Evolutionary conservation across 768 basidiomycete species (phyloP), one percentile per base, ranked within the genome.

Genomic region (Boletus tylopilopsis): DNA sequence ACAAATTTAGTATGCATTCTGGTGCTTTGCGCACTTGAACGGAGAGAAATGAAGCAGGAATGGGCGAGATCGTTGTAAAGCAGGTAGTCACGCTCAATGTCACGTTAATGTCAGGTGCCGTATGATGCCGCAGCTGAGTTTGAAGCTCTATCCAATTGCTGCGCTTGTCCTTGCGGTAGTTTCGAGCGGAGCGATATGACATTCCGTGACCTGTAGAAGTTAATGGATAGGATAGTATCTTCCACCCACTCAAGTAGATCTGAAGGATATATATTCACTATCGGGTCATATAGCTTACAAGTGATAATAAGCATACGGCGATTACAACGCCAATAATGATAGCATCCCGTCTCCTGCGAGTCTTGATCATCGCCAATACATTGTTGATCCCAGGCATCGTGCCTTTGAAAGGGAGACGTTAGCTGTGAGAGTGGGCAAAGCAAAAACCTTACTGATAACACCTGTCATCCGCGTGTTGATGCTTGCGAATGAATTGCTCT

Each of bases 351-450:
- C 94, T 76, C 59, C 95, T 79, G 38, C 95, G 80, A 13, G 90
- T 84, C 66, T 90, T 90, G 67, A 99, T 97, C 90, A 98, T 94
- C 2, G 78, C 78, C 30, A 98, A 73, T 36, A 98, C 69, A 51
- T 86, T 90, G 70, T 92, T 94, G 57, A 99, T 85, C 2, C 95
- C 94, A n/a, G 96, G 96, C 68, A 98, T 86, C 6, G 88, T 84
- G 61, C 76, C 91, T 94, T 57, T 13, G 49, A 22, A 27, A 30
- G 27, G 25, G 12, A 37, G 13, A 36, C n/a, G 43, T 53, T 21
- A 62, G 37, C 10, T n/a, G 9, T 15, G 35, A 41, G 11, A 36
- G 15, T 32, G 16, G 2, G 30, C 1, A 43, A 41, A 23, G 15
- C 18, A 6, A 27, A 18, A 22, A 35, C 10, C 86, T 54, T 60